These are phyloP conservation scores for Vitis hybrid DNA, from an alignment of 177 flowering plant genomes.

Conservation along the genomic window DNA sequence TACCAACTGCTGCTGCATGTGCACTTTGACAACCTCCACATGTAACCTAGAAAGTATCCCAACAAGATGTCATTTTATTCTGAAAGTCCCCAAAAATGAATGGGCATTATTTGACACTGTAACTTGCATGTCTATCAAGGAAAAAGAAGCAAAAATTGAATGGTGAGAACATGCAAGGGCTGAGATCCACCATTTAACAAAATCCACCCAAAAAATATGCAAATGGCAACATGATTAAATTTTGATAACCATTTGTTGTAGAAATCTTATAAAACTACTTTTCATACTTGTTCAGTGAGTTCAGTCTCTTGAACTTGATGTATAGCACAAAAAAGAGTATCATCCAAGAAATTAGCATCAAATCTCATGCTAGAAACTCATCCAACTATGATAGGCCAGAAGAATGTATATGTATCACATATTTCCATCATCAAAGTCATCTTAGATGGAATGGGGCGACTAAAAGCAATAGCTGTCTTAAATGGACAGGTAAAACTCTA, in stretches of 20 bases:
- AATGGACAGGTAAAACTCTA: too few relatives aligned
- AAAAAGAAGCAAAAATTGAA: not conserved
- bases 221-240: not conserved
- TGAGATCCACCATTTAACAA: not conserved
- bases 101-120: not conserved
- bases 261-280: not conserved
- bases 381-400: not conserved
- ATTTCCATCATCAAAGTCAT: not conserved
- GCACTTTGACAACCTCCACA: slow-evolving; percentile 99
- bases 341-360: not conserved
- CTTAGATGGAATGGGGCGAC: not conserved
- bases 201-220: not conserved
- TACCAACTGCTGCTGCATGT: slow-evolving; percentile 95
- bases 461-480: too few relatives aligned
- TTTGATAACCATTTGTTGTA: not conserved
- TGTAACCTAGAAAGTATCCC: slow-evolving; percentile 67
- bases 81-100: slow-evolving; percentile 5
- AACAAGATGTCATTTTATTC: slow-evolving; percentile 27
- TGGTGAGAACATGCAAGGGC: not conserved
- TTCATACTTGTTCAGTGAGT: not conserved
- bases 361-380: not conserved
- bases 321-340: not conserved
- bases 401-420: not conserved
- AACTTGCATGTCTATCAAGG: not conserved
- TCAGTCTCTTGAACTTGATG: not conserved